Base-by-base conservation (phyloP, 1,139 yeast genomes). In the Sugiyamaella xylanicola region DNA sequence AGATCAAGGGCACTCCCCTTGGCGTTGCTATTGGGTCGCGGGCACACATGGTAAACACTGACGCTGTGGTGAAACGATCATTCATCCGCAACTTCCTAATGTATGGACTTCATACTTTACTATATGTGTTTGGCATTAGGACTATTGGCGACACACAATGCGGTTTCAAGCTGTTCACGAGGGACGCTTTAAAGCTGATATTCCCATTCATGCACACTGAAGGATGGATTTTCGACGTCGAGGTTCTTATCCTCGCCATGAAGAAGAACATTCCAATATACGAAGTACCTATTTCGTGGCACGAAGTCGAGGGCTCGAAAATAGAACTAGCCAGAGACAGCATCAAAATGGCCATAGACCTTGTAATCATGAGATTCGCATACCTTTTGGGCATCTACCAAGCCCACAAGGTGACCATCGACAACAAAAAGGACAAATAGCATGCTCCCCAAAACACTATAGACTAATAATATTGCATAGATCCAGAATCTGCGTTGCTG, bases 221-320 rank as follows among this genome's bases (percentile, higher is more conserved):
- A 72, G 84, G 99, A 56, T 93, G 99, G 99, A 93, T 95, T 42
- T 93, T 93, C 71, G 99, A 93, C 68, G 98, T 93, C 44, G 99
- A 93, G 72, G 83, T 93, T 17, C 77, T 93, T 61, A 81, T 93
- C 60, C 75, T 95, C 59, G 97, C 93, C 1, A 81, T 83, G 62
- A 77, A 88, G 59, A 91, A 89, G 69, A 65, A 72, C 0, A 85
- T 92, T 48, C 77, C 80, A 5, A 79, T 92, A 54, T 74, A 74
- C 51, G 99, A 93, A 72, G 82, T 91, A 29, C 85, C 97, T 13
- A 90, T 93, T 43, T 87, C 87, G 61, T 93, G 99, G 99, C 97
- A 91, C 70, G 99, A 93, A 73, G 93, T 93, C 51, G 95, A 82
- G 64, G 99, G 99, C 0, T 88, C 96, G 46, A 93, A 93, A 72